phyloP scores from a whole-genome alignment of 345 rosid species.

The Moricandia moricandioides region DNA sequence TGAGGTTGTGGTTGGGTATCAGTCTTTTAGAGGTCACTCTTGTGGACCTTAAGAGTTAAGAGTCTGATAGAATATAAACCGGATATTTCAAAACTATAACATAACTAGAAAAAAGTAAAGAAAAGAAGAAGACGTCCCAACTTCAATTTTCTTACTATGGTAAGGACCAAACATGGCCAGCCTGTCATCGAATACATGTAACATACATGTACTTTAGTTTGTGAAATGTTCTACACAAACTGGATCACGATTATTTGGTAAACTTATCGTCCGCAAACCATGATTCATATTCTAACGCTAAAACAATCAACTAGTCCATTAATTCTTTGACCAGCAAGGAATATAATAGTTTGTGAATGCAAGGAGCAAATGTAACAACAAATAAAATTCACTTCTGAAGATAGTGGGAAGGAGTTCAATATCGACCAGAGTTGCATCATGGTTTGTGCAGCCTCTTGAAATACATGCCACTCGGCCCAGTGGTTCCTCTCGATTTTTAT shows the following conservation, averaged over 20 bases:
- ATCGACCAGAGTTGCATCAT: not conserved
- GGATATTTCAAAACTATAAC: not conserved
- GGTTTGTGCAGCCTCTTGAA: not conserved
- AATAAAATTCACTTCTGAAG: not conserved
- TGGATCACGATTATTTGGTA: not conserved
- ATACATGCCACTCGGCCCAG: not conserved
- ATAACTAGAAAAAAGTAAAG: not conserved
- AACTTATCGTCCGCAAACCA: constrained; percentile 1
- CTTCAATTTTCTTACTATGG: not conserved
- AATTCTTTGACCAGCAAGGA: not conserved
- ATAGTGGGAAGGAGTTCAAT: not conserved
- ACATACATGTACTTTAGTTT: not conserved
- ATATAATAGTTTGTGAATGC: not conserved
- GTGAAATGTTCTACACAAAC: not conserved
- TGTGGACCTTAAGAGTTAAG: not conserved
- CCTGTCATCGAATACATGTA: not conserved
- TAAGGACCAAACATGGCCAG: constrained; percentile 13
- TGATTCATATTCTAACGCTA: not conserved
- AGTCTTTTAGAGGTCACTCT: constrained; percentile 3
- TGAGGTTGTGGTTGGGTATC: constrained; percentile 5
- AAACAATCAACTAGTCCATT: not conserved
- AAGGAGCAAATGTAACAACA: not conserved
- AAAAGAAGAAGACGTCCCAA: not conserved
- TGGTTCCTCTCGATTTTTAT: not conserved
- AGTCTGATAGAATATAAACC: not conserved